Evolutionary conservation across 257 asterid genomes (phyloP).

Genomic region (Striga asiatica): DNA sequence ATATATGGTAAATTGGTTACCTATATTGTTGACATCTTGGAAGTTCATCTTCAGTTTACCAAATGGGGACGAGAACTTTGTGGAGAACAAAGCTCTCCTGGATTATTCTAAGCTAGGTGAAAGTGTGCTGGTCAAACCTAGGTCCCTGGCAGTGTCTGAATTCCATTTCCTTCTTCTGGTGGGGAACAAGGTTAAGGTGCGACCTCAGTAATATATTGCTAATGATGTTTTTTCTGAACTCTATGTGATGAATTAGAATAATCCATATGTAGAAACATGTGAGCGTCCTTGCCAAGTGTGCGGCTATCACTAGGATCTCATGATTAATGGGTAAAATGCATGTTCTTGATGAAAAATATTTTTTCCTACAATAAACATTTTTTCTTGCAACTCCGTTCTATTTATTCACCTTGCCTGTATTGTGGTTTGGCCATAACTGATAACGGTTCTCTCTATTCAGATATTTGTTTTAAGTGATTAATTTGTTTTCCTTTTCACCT

Average conservation of each 20-base stretch:
- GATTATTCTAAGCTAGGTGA: constrained; percentile 72
- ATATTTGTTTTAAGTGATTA: no score
- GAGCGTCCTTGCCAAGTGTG: background rate
- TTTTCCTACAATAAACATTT: background rate
- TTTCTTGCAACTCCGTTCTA: background rate
- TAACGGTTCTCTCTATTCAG: background rate
- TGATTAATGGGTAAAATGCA: constrained; percentile 4
- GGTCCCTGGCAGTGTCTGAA: constrained; percentile 85
- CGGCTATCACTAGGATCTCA: constrained; percentile 5
- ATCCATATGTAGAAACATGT: constrained; percentile 1
- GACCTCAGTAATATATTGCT: constrained; percentile 19
- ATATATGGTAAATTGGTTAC: background rate
- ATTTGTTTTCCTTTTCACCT: background rate
- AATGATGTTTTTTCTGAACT: constrained; percentile 14
- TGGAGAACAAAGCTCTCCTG: constrained; percentile 97
- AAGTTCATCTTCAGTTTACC: constrained; percentile 50
- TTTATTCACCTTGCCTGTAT: background rate
- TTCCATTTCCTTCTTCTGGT: constrained; percentile 96
- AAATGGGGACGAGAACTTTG: constrained; percentile 91
- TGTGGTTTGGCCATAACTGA: constrained; percentile 1
- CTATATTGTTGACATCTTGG: constrained; percentile 18
- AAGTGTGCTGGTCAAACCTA: constrained; percentile 83
- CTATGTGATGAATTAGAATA: constrained; percentile 16
- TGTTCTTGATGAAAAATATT: background rate
- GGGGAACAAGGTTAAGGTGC: constrained; percentile 89